Evolutionary conservation across 2,329 filamentous ascomycete species (phyloP), one percentile per base, ranked within the genome.

Genomic region (Coniochaeta sp.): DNA sequence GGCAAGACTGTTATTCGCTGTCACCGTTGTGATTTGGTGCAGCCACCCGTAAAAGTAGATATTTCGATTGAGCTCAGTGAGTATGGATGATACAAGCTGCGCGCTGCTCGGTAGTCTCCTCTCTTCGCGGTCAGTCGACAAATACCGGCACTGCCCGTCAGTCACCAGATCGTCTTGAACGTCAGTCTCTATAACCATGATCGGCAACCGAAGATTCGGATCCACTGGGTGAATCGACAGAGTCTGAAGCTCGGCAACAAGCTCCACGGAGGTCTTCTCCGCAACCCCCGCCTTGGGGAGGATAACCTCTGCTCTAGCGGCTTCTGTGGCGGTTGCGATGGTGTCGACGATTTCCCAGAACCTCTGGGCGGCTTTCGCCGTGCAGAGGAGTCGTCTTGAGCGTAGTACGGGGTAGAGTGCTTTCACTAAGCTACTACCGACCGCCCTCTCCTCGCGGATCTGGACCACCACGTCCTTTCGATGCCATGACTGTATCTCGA

Each of bases 1-100:
- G 24, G 84, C 82, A 52, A 89, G 85, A 1, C 82, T 83, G 24
- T 83, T 80, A 68, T 93, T 92, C 63, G 86, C 88, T 3, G 88
- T 90, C 58, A 93, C 73, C 0, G 89, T 92, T 1, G 87, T 89
- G 28, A 82, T 69, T 0, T 80, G 76, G 9, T 76, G 73, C 11
- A 79, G 78, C 89, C 89, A 93, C 17, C 89, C 89, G 67, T 86
- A 86, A 58, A 89, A 76, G 68, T 92, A 90, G 9, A 91, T 88
- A 22, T 87, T 86, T 59, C 79, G 74, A 66, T 90, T 91, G 60
- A 76, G 74, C 31, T 72, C 71, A 6, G 68, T 67, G 22, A 78
- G 68, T 14, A 72, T 67, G 19, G 58, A 54, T 14, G 68, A 67
- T 0, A 73, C 66, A 8, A 59, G 47, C 0, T 47, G 58, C 0